These are phyloP conservation scores for Lepidium campestre DNA, from an alignment of 441 rosid genomes.

Conservation along the genomic window DNA sequence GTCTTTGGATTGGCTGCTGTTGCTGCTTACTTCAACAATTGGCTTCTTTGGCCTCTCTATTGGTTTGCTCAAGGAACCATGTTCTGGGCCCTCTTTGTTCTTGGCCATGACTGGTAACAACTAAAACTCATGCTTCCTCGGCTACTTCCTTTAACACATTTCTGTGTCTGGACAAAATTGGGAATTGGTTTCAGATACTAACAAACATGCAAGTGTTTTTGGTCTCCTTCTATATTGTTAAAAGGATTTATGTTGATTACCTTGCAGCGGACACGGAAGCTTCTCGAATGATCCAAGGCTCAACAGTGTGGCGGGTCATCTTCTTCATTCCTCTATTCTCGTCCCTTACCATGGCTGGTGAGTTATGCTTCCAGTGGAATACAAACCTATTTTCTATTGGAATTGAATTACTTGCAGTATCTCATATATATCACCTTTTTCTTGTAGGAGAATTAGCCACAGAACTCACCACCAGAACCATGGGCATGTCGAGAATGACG, in stretches of 20 bases:
- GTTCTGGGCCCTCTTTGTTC: slow-evolving; percentile 97
- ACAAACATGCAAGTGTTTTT: background rate
- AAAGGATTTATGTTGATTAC: slow-evolving; percentile 19
- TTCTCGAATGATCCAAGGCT: slow-evolving; percentile 69
- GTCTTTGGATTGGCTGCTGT: slow-evolving; percentile 72
- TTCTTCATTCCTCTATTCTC: slow-evolving; percentile 81
- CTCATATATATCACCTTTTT: background rate
- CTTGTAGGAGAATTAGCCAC: slow-evolving; percentile 82
- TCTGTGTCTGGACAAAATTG: background rate
- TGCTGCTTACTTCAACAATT: slow-evolving; percentile 61
- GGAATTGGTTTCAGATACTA: background rate
- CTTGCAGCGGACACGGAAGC: slow-evolving; percentile 86
- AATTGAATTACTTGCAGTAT: background rate
- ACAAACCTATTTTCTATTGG: background rate
- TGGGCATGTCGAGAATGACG: slow-evolving; percentile 86
- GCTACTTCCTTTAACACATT: background rate
- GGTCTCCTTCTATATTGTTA: background rate
- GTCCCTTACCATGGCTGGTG: slow-evolving; percentile 99
- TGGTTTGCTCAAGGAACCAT: slow-evolving; percentile 94
- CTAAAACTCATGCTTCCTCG: background rate
- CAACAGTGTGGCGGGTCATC: slow-evolving; percentile 79
- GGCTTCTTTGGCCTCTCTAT: slow-evolving; percentile 88
- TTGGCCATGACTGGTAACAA: slow-evolving; percentile 86
- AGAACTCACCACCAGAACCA: slow-evolving; percentile 90
- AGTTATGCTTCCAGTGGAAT: slow-evolving; percentile 4